Evolutionary conservation across 768 basidiomycete species (phyloP), one percentile per base, ranked within the genome.

Genomic region (Mycena venus): DNA sequence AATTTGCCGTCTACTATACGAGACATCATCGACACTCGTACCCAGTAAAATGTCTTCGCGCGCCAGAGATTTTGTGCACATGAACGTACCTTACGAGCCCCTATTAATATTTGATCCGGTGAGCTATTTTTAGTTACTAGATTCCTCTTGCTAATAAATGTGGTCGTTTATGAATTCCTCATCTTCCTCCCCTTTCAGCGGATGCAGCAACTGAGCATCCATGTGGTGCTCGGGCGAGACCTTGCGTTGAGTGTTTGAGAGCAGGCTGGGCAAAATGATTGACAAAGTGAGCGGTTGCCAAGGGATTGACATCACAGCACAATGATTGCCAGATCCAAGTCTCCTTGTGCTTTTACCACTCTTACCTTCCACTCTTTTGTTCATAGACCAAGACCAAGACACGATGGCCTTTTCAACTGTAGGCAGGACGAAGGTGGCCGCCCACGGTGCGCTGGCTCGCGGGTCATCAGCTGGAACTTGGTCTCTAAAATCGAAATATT

Each of bases 391-490:
- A n/a, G n/a, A n/a, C n/a, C n/a, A n/a, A n/a, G 51, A 23, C 44
- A 61, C 68, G 49, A 74, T 74, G 73, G 73, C 73, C 32, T 74
- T 78, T 61, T 73, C 78, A 49, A n/a, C 73, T 25, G 74, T 77
- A 32, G 78, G 78, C 36, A 62, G 49, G 68, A 76, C 44, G 47
- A 79, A 79, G 59, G 63, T 78, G 31, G 77, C 77, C 31, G 77
- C 51, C 23, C 78, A 79, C 67, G 6, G 75, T 77, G n/a, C 27
- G 73, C 58, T 27, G 19, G 6, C n/a, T 14, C 11, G 15, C 3
- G 19, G 21, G 17, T 10, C 44, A 19, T 12, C n/a, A 21, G 23
- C 14, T 19, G 34, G 25, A 58, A 60, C 11, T 59, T 44, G n/a
- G n/a, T n/a, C n/a, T 8, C 32, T 29, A 2, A 17, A 1, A 17